Base-by-base conservation (phyloP, 495 filamentous ascomycete species). In the Neurospora sp. region DNA sequence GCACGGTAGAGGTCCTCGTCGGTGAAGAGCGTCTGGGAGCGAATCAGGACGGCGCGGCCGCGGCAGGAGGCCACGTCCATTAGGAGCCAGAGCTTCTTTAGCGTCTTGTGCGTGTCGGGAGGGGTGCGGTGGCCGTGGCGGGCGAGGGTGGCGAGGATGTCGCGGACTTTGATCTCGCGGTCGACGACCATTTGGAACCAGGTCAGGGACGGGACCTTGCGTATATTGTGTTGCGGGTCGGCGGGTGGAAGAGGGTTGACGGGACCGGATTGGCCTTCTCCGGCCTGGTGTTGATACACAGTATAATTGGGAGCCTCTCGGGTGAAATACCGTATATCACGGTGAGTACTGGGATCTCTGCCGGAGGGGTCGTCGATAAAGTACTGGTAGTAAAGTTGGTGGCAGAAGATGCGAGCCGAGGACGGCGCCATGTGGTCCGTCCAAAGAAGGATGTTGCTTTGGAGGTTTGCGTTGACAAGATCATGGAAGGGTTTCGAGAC, bases 41-140 rank as follows among this genome's bases (percentile, higher is more conserved):
- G 79, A 0, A 91, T 77, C n/a, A 88, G 79, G n/a, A 77, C 79
- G 8, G 82, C 59, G 16, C 91, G 87, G 3, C 78, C 80, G 3
- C 70, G 44, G 69, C 82, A 89, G 22, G 87, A 87, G 2, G 84
- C 76, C 5, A 88, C 76, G 74, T 92, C 91, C 83, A 93, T 88
- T 35, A 89, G 73, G 39, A 91, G 85, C 91, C 91, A 92, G 31
- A 91, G 76, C 79, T 91, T 90, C 74, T 85, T 84, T 46, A 93
- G 77, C 20, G 83, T 80, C 4, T 78, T 31, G 22, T 79, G 71
- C 27, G 84, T 83, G 35, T 79, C 74, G 1, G 44, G 18, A 11
- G 89, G 89, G 12, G 90, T 74, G n/a, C 83, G 78, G 41, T 86
- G 85, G 9, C 89, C 87, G 22, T 83, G 76, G 4, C 83, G 73